A percentile compares a stretch with the other conserved stretches of the same genome.
Conservation (phyloP, 352 stramenopile genomes). For the Phytopythium kandeliae region DNA sequence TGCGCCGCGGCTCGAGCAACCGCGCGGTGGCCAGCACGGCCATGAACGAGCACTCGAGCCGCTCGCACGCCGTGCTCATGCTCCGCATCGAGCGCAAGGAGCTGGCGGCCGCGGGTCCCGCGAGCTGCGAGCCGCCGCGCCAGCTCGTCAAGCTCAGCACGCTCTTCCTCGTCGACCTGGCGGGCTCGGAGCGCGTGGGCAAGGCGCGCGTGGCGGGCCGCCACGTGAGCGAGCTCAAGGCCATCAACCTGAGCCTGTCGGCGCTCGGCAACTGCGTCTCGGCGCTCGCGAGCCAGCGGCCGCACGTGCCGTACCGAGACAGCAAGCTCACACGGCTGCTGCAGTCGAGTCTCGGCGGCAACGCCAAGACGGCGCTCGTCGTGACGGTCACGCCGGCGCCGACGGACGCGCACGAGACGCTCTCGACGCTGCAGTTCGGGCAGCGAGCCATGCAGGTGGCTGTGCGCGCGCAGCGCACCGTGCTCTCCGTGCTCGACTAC, state of each 20-base stretch:
- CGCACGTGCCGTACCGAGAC: constrained; percentile 63
- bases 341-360: constrained; percentile 64
- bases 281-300: constrained; percentile 48
- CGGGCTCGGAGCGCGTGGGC: constrained; percentile 68
- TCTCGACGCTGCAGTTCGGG: constrained; percentile 68
- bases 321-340: constrained; percentile 69
- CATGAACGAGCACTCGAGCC: constrained; percentile 86
- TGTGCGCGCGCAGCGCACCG: constrained; percentile 55
- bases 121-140: constrained; percentile 5
- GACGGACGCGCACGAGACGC: constrained; percentile 47
- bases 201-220: constrained; percentile 47
- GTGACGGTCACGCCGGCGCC: constrained; percentile 45
- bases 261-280: constrained; percentile 73
- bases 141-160: constrained; percentile 53
- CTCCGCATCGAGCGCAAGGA: constrained; percentile 77
- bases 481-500: constrained; percentile 63
- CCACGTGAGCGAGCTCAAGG: constrained; percentile 62
- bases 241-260: constrained; percentile 71
- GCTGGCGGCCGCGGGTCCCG: constrained; percentile 8
- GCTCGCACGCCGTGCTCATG: constrained; percentile 84
- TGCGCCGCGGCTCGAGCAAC: constrained; percentile 50
- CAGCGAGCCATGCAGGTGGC: constrained; percentile 66
- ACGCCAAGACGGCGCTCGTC: constrained; percentile 67
- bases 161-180: constrained; percentile 64
- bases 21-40: constrained; percentile 74